Conservation (phyloP, 257 asterid species). For the Nicotiana benthamiana region DNA sequence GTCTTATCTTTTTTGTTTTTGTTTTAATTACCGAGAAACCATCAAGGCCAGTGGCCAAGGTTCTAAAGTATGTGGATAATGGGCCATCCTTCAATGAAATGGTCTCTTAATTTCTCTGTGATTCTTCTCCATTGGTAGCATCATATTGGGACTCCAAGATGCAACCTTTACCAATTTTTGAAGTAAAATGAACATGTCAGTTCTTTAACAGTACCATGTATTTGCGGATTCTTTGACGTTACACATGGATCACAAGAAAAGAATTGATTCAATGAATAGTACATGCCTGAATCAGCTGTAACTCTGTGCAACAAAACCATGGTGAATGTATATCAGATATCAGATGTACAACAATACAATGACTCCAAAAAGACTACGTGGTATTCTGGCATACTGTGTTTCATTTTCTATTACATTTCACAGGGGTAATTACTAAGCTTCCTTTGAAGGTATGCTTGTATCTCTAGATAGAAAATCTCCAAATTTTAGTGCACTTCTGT, state of each 20-base stretch:
- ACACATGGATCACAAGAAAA: slow-evolving; percentile 38
- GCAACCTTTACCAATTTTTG: neutral
- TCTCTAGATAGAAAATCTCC: neutral
- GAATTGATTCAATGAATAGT: slow-evolving; percentile 26
- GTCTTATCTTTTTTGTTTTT: neutral
- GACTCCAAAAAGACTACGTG: slow-evolving; percentile 51
- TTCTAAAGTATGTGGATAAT: too few relatives aligned
- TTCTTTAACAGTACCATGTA: neutral
- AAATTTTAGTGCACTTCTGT: neutral
- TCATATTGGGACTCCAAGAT: neutral
- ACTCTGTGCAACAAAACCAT: slow-evolving; percentile 30
- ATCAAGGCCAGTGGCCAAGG: neutral
- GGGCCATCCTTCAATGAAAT: too few relatives aligned
- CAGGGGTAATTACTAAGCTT: neutral
- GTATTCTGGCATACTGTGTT: slow-evolving; percentile 16
- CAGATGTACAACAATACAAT: slow-evolving; percentile 32
- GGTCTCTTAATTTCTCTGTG: neutral
- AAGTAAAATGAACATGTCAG: neutral
- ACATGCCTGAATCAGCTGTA: slow-evolving; percentile 38
- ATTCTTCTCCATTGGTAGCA: too few relatives aligned
- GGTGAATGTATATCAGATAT: slow-evolving; percentile 35
- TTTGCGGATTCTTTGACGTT: slow-evolving; percentile 35
- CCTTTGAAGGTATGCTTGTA: neutral
- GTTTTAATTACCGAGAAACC: too few relatives aligned
- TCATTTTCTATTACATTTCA: neutral